Evolutionary conservation across 1,284 basidiomycete genomes (phyloP), one percentile per base, ranked within the genome.

Genomic region (Cutaneotrichosporon dermatis): DNA sequence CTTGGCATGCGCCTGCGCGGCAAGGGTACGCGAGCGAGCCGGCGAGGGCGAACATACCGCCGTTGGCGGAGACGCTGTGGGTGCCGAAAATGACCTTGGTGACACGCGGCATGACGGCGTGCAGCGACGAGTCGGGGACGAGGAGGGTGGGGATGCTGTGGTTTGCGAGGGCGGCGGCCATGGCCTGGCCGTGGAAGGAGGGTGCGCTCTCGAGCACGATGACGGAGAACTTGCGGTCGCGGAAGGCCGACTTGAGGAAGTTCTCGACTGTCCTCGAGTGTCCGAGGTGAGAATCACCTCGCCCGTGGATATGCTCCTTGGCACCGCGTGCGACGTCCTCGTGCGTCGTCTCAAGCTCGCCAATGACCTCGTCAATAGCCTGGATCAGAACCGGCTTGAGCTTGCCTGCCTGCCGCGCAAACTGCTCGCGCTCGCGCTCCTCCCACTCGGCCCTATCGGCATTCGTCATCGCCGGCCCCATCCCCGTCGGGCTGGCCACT

Each of bases 211-310:
- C 94, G 13, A 92, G 90, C 9, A 98, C 91, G 64, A 99, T 93
- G 56, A 95, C 93, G 34, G 94, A 96, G 74, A 93, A 98, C 74
- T 94, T 94, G 67, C 92, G 84, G 72, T 92, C 86, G 67, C 91
- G 88, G 16, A 89, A 89, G 1, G 93, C 95, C 10, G 90, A 83
- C 75, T 91, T 93, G 54, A 99, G 81, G 80, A 98, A 99, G 2
- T 88, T 83, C 74, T 93, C 90, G n/a, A 98, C 92, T 0, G 95
- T 98, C 69, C 83, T 86, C 44, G 92, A 95, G 78, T 90, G 86
- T n/a, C 94, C 94, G 44, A 99, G 84, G 95, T 99, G 63, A 99
- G 79, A 66, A 99, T 93, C 67, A 97, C 94, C 76, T 99, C 95
- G 66, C 96, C 92, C 92, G 77, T 98, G 94, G 63, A 99, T 91